These are phyloP conservation scores for Butyriboletus loyo DNA, from an alignment of 768 basidiomycete genomes.

Conservation along the genomic window DNA sequence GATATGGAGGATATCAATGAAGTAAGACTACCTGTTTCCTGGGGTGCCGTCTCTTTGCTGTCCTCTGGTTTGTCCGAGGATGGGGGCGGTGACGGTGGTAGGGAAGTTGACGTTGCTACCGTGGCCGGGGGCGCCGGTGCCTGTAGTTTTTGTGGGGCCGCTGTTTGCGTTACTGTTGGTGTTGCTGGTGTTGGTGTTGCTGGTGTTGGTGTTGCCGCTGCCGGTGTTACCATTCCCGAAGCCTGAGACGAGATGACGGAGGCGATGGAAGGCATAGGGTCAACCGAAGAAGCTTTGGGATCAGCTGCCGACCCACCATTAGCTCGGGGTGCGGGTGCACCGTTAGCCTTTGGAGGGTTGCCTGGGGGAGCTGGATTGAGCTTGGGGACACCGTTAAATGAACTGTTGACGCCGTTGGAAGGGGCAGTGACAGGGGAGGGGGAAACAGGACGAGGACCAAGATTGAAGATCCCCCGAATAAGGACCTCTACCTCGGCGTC, in stretches of 20 bases:
- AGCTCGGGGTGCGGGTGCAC: slow-evolving; percentile 18
- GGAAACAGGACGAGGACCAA: slow-evolving; percentile 27
- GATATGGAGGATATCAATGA: neutral
- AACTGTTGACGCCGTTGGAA: slow-evolving; percentile 11
- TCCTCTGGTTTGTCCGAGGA: slow-evolving; percentile 9
- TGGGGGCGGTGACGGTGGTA: neutral
- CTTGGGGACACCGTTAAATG: slow-evolving; percentile 13
- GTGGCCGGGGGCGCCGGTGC: neutral
- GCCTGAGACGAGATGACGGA: slow-evolving; percentile 14
- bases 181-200: neutral
- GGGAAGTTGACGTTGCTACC: neutral
- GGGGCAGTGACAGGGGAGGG: slow-evolving; percentile 9
- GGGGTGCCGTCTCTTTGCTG: neutral
- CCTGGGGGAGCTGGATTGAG: slow-evolving; percentile 18
- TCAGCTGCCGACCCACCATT: slow-evolving; percentile 33
- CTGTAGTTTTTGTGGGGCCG: neutral
- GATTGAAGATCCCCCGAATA: slow-evolving; percentile 28
- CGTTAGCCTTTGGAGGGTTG: slow-evolving; percentile 20
- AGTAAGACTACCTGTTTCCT: neutral
- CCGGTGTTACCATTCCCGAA: neutral
- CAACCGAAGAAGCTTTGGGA: slow-evolving; percentile 21
- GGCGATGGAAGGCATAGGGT: slow-evolving; percentile 20
- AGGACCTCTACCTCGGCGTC: slow-evolving; percentile 26
- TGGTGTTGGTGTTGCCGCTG: neutral
- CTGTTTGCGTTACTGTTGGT: neutral